Evolutionary conservation across 208 protist species (phyloP).

Genomic region (Trichomonas tenax): DNA sequence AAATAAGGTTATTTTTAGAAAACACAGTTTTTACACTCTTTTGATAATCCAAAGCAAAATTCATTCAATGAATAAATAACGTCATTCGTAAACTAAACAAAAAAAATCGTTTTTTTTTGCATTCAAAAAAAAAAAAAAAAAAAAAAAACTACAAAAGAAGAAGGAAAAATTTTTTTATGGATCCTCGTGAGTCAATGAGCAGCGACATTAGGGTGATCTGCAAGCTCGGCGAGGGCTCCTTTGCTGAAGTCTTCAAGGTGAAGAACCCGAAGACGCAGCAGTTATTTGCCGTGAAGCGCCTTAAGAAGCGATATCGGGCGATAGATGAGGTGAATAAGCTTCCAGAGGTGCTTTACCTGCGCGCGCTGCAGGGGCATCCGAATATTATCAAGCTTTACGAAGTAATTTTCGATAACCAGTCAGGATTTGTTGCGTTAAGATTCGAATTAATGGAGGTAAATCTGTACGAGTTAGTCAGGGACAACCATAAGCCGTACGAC

Average conservation of each 20-base stretch:
- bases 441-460: constrained; percentile 91
- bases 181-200: neutral
- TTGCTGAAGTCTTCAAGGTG: neutral
- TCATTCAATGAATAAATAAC: too few species aligned
- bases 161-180: neutral
- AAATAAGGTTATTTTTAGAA: too few species aligned
- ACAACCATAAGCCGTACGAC: neutral
- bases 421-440: constrained; percentile 47
- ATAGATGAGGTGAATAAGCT: constrained; percentile 67
- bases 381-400: constrained; percentile 80
- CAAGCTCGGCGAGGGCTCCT: neutral
- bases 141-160: neutral
- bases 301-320: neutral
- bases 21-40: too few species aligned
- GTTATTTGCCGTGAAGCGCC: neutral
- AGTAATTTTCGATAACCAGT: constrained; percentile 59
- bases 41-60: too few species aligned
- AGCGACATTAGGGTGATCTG: neutral
- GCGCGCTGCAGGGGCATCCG: constrained; percentile 63
- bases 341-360: constrained; percentile 81
- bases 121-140: neutral
- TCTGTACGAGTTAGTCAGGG: constrained; percentile 67
- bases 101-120: neutral
- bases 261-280: neutral
- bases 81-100: neutral